Evolutionary conservation across 2,329 filamentous ascomycete species (phyloP), one percentile per base, ranked within the genome.

Genomic region (Phialemonium atrogriseum): DNA sequence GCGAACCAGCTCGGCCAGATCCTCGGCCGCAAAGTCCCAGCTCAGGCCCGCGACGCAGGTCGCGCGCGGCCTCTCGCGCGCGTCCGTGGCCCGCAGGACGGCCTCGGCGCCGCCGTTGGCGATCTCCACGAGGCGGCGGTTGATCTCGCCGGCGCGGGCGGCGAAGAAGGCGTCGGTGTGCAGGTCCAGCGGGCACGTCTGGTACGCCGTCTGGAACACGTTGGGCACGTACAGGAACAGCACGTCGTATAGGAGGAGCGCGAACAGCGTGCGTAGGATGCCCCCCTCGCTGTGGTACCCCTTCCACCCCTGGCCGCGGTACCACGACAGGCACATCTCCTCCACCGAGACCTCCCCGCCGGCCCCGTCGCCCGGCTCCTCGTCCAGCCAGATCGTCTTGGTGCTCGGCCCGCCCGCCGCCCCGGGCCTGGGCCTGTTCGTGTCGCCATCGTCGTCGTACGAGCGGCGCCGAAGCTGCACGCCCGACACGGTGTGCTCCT

Each of bases 201-300:
- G 91, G 52, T 85, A 98, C 1, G 82, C 76, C 5, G 91, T 98
- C 54, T 96, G 89, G 56, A 98, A 98, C 34, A 98, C 89, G 46
- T 96, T 94, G 16, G 91, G 89, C 5, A 96, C 74, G 55, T 94
- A 94, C 16, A 86, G 68, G 58, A 96, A 96, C 6, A 98, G 64
- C 15, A 96, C 74, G 55, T 98, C 89, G 62, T 80, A 91, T 63
- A 96, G 94, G 12, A 98, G 73, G 50, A 91, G 89, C 10, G 79
- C 82, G 56, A 88, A 88, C 16, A 98, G 65, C 0, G 91, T 98
- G n/a, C 87, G 78, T 6, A 96, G 63, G 45, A 96, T 88, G 3
- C 88, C 84, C 20, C 87, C 86, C 64, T 98, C 91, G 12, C 81
- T 77, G 56, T 98, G 91, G 50, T 89, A 95, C 9, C 91, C 91